Conservation (phyloP, 345 rosid genomes). For the Eucalyptus cladocalyx region DNA sequence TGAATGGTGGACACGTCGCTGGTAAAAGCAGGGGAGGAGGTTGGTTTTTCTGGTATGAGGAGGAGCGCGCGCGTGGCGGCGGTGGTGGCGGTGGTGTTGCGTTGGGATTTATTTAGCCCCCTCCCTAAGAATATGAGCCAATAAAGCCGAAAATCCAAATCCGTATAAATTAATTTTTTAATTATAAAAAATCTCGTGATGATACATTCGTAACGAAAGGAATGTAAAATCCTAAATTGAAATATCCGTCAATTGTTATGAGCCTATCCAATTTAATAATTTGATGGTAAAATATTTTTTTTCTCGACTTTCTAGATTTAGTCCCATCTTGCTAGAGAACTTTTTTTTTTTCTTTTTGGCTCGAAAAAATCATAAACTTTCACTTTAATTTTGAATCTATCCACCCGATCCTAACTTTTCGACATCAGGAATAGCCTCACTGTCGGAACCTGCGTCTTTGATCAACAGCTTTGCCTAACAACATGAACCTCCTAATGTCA, state of each 20-base stretch:
- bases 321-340: rapidly evolving
- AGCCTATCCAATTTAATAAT: rapidly evolving
- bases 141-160: neutral
- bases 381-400: rapidly evolving
- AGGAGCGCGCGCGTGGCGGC: neutral
- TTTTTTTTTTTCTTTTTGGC: rapidly evolving
- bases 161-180: too few species aligned
- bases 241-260: rapidly evolving
- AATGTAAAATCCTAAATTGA: rapidly evolving
- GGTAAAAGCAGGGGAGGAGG: neutral
- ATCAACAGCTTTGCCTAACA: neutral
- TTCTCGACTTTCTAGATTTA: rapidly evolving
- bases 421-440: rapidly evolving
- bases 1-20: neutral
- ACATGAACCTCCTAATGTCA: neutral
- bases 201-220: too few species aligned
- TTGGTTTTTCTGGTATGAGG: neutral
- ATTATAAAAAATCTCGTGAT: rapidly evolving
- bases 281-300: rapidly evolving
- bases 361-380: neutral
- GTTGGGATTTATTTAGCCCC: neutral
- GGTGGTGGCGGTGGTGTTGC: neutral
- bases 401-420: rapidly evolving
- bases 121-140: too few species aligned
- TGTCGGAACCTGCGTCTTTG: rapidly evolving